Base-by-base conservation (phyloP, 129 eudicot genomes). In the Pittosporum tobira region DNA sequence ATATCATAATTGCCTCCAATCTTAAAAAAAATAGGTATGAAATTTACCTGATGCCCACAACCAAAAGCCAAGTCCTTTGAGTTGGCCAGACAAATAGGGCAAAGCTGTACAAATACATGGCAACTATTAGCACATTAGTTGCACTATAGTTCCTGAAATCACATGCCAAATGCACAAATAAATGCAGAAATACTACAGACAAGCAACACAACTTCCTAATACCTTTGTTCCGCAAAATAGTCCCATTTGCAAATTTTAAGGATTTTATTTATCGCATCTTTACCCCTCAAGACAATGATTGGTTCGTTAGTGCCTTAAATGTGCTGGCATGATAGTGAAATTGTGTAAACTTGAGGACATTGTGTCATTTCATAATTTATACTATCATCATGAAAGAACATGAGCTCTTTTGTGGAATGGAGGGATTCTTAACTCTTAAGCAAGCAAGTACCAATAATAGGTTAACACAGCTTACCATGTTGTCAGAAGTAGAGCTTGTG, bases 11-110 rank as follows among this genome's bases (percentile, higher is more conserved):
- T 6, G 8, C 44, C 24, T 25, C 25, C 22, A 13, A 57, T 19
- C 22, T 2, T 20, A 24, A 57, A 61, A 46, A 12, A 27, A 28
- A 48, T 20, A 40, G 10, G 5, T 27, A 7, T 22, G 48, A 61
- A n/a, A 21, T 64, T 27, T 82, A 91, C 99, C 99, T 91, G 98
- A 67, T 91, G 98, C 25, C 98, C 98, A 51, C 98, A 91, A 40
- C 98, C 98, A 47, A 91, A 91, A 56, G 98, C 98, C 98, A 91
- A 80, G 76, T 91, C 73, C 55, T 83, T 91, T 6, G 74, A 53
- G 65, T 81, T 84, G 50, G 63, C 76, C 28, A 91, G 81, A 81
- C 99, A 91, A 57, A 91, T 83, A 61, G 99, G 96, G 65, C 99
- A 91, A 42, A 81, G 38, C 99, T 87, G 94, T 65, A 22, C 45